A percentile compares a stretch with the other conserved stretches of the same genome.
Conservation (phyloP, 192 early-diverging fungal genomes). For the Phlyctochytrium planicorne region DNA sequence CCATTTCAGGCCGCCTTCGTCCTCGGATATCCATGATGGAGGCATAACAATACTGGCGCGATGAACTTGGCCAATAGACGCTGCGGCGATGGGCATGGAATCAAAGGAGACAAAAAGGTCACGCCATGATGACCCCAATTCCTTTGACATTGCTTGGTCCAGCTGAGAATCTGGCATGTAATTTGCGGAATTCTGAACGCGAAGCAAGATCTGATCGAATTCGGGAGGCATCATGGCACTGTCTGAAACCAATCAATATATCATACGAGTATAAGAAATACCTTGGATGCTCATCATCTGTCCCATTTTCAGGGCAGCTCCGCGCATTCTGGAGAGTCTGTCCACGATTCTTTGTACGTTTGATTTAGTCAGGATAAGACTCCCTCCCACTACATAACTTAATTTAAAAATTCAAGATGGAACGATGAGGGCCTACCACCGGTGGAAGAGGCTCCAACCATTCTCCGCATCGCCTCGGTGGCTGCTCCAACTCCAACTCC, state of each 20-base stretch:
- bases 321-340: slow-evolving; percentile 88
- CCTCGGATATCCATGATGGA: too few relatives aligned
- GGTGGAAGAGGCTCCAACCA: background rate
- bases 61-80: slow-evolving; percentile 55
- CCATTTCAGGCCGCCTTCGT: too few relatives aligned
- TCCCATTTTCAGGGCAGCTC: slow-evolving; percentile 94
- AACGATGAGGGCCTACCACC: slow-evolving; percentile 1
- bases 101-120: slow-evolving; percentile 66
- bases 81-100: slow-evolving; percentile 86
- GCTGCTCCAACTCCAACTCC: slow-evolving; percentile 72
- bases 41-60: slow-evolving; percentile 44
- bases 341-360: slow-evolving; percentile 87
- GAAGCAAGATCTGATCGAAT: slow-evolving; percentile 74
- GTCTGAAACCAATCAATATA: slow-evolving; percentile 17
- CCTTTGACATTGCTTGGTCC: slow-evolving; percentile 55
- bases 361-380: slow-evolving; percentile 56
- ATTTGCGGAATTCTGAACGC: slow-evolving; percentile 93
- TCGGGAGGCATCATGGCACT: slow-evolving; percentile 68
- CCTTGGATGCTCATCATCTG: slow-evolving; percentile 97
- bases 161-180: slow-evolving; percentile 92
- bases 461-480: slow-evolving; percentile 62
- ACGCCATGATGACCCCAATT: slow-evolving; percentile 75
- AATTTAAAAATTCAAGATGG: background rate
- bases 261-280: background rate
- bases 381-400: slow-evolving; percentile 11